phyloP scores from a whole-genome alignment of 495 filamentous ascomycete species.

The Aspergillus hancockii region DNA sequence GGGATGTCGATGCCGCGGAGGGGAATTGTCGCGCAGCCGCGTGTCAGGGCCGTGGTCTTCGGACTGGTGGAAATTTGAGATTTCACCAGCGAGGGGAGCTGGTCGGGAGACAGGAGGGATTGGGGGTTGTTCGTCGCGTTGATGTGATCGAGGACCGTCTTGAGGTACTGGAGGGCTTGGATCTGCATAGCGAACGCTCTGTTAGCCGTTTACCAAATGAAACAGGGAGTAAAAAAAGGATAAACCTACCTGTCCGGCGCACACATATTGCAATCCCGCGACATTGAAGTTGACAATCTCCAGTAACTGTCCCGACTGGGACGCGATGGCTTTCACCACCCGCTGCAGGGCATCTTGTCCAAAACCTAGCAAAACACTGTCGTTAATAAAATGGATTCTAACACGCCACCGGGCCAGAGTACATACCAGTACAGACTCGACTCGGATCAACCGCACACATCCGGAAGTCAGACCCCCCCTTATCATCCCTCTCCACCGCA shows the following conservation, averaged over 20 bases:
- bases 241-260: constrained; percentile 35
- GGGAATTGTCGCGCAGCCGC: constrained; percentile 36
- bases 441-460: constrained; percentile 99
- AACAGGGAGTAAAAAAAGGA: neutral
- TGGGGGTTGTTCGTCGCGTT: neutral
- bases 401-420: neutral
- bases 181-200: neutral
- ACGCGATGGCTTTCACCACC: constrained; percentile 25
- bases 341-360: constrained; percentile 19
- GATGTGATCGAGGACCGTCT: constrained; percentile 3
- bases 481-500: constrained; percentile 91
- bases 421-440: constrained; percentile 36
- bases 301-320: constrained; percentile 25
- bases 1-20: constrained; percentile 45
- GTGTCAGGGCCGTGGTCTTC: constrained; percentile 24
- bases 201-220: neutral
- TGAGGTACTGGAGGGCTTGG: constrained; percentile 6
- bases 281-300: constrained; percentile 49
- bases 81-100: neutral
- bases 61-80: constrained; percentile 9
- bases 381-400: neutral
- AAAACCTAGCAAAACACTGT: constrained; percentile 14
- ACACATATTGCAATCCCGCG: constrained; percentile 42
- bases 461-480: constrained; percentile 91
- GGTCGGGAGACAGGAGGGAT: constrained; percentile 14